A percentile compares a stretch with the other conserved stretches of the same genome.
These are phyloP conservation scores for Pseudogymnoascus sp. DNA, from an alignment of 2,329 filamentous ascomycete genomes.

Conservation along the genomic window DNA sequence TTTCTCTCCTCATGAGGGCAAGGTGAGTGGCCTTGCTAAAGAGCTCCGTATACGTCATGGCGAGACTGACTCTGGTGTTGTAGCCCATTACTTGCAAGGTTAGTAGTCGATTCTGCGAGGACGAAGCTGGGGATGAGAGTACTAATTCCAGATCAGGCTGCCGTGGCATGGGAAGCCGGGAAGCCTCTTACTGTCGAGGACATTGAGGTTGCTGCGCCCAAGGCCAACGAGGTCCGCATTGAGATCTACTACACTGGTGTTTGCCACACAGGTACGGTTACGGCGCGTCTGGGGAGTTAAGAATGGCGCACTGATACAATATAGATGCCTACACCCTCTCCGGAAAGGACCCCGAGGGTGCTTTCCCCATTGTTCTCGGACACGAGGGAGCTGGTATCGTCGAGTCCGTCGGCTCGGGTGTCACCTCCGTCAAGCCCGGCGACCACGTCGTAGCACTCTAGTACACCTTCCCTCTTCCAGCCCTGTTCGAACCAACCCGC, in stretches of 20 bases:
- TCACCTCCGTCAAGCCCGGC: constrained; percentile 87
- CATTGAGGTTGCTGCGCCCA: constrained; percentile 82
- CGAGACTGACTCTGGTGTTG: constrained; percentile 9
- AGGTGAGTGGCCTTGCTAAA: background rate
- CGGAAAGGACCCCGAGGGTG: constrained; percentile 94
- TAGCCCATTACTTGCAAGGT: constrained; percentile 90
- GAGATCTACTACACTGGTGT: constrained; percentile 97
- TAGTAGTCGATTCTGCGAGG: constrained; percentile 15
- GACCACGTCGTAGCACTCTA: constrained; percentile 89
- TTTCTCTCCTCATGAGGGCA: constrained; percentile 10
- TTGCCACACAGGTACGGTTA: constrained; percentile 79
- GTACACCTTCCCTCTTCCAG: constrained; percentile 40
- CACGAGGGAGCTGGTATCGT: constrained; percentile 90
- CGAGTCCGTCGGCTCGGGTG: constrained; percentile 88
- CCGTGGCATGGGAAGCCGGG: constrained; percentile 94
- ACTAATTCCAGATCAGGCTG: constrained; percentile 49
- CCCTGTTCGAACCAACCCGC: constrained; percentile 6
- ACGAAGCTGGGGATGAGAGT: background rate
- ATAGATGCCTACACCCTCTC: constrained; percentile 87
- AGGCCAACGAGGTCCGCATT: constrained; percentile 91
- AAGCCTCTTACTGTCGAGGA: constrained; percentile 86
- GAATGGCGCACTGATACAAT: background rate
- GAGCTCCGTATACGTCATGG: constrained; percentile 2
- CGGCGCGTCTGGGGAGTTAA: constrained; percentile 17
- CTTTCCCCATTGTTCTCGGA: constrained; percentile 80